Conservation (phyloP, 2,329 filamentous ascomycete species). For the Daldinia sp. region DNA sequence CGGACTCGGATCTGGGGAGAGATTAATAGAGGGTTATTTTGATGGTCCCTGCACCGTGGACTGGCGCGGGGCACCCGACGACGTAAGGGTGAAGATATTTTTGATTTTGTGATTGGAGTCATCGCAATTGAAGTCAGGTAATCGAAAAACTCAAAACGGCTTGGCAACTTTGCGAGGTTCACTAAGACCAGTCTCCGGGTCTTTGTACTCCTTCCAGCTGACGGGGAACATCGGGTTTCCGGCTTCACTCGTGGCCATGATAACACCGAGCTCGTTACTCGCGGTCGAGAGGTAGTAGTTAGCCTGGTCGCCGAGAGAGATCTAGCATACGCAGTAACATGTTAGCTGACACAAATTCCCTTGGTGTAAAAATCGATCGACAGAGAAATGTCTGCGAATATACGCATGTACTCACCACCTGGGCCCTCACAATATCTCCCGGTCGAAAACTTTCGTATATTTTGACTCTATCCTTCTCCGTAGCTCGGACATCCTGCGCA, state of each 20-base stretch:
- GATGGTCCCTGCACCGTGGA: background rate
- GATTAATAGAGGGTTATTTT: background rate
- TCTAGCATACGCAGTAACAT: conserved; percentile 54
- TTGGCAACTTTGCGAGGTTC: conserved; percentile 94
- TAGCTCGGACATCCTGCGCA: conserved; percentile 89
- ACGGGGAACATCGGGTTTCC: conserved; percentile 93
- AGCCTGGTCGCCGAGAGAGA: conserved; percentile 89
- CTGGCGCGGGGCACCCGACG: background rate
- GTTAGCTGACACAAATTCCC: conserved; percentile 11
- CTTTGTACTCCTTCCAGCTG: conserved; percentile 94
- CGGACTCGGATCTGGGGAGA: background rate
- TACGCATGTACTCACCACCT: conserved; percentile 67
- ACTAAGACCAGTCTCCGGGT: conserved; percentile 77
- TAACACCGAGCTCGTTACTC: conserved; percentile 88
- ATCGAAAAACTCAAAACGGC: conserved; percentile 70
- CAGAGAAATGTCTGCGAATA: background rate
- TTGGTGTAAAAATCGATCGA: background rate
- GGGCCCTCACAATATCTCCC: conserved; percentile 87
- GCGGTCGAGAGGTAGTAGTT: conserved; percentile 97
- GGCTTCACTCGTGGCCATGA: conserved; percentile 88
- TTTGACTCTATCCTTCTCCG: conserved; percentile 94
- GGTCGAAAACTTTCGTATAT: conserved; percentile 92
- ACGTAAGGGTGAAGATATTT: background rate
- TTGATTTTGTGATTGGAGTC: background rate
- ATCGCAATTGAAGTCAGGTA: background rate